These are phyloP conservation scores for Francoa sonchifolia DNA, from an alignment of 441 rosid species.

Conservation along the genomic window DNA sequence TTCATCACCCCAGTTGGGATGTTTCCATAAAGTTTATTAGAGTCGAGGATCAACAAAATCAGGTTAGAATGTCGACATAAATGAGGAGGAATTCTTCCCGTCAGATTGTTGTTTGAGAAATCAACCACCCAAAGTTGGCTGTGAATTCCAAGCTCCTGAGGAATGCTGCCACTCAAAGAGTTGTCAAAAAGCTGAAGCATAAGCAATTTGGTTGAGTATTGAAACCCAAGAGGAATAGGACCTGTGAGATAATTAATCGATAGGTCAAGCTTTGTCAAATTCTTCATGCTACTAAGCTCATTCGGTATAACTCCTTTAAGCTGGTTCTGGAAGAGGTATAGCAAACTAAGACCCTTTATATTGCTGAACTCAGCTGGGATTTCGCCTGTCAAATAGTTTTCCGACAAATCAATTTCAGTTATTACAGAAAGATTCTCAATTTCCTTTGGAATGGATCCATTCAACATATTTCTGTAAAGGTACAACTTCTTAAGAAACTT, in stretches of 20 bases:
- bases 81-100: constrained; percentile 75
- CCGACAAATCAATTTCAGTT: constrained; percentile 77
- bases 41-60: constrained; percentile 60
- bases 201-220: constrained; percentile 46
- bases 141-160: constrained; percentile 59
- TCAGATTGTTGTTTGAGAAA: constrained; percentile 57
- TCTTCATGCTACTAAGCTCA: constrained; percentile 57
- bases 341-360: constrained; percentile 45
- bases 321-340: constrained; percentile 79
- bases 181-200: constrained; percentile 84
- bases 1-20: constrained; percentile 53
- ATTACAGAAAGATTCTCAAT: constrained; percentile 65
- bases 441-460: constrained; percentile 78
- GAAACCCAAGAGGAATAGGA: constrained; percentile 65
- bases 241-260: constrained; percentile 73
- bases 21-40: constrained; percentile 54
- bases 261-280: constrained; percentile 72
- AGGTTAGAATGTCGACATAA: constrained; percentile 54
- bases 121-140: constrained; percentile 84
- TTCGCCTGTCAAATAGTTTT: constrained; percentile 59
- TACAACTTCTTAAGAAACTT: constrained; percentile 61
- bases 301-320: constrained; percentile 68
- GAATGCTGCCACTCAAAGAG: constrained; percentile 55
- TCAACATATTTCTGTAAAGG: constrained; percentile 68
- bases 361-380: constrained; percentile 63